Conservation (phyloP, 176 grass and related monocot genomes). For the Echinochloa phyllopogon region DNA sequence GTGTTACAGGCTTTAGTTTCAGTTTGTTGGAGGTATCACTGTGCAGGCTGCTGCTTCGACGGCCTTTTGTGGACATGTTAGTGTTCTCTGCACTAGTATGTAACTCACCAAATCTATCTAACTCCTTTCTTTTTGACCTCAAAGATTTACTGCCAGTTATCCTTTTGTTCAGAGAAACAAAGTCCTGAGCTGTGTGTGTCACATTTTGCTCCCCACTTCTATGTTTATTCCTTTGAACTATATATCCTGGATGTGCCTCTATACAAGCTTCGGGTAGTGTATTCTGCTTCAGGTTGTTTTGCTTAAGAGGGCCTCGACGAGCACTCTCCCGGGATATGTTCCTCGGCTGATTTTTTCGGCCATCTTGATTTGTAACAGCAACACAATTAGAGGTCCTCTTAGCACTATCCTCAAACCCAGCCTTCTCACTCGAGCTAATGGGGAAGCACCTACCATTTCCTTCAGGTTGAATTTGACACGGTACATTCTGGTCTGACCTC, state of each 20-base stretch:
- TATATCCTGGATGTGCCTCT: constrained; percentile 18
- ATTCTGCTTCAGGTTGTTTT: constrained; percentile 80
- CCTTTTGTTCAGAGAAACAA: constrained; percentile 55
- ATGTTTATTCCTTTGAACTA: constrained; percentile 39
- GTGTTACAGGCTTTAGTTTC: constrained; percentile 25
- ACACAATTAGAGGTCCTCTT: background rate
- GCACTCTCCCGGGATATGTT: constrained; percentile 30
- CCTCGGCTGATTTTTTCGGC: constrained; percentile 13
- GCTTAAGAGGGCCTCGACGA: constrained; percentile 47
- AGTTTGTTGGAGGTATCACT: constrained; percentile 32
- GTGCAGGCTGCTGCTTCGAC: background rate
- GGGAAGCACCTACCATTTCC: constrained; percentile 31
- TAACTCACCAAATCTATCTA: constrained; percentile 38
- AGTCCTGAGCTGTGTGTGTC: constrained; percentile 32
- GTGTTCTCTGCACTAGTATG: constrained; percentile 32
- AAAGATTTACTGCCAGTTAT: constrained; percentile 41
- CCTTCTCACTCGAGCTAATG: constrained; percentile 43
- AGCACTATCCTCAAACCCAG: constrained; percentile 6
- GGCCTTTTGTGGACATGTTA: constrained; percentile 41
- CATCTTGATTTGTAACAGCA: constrained; percentile 40
- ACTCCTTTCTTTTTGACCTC: constrained; percentile 52
- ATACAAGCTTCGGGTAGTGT: constrained; percentile 28
- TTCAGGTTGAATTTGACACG: constrained; percentile 47
- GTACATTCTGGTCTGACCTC: constrained; percentile 28
- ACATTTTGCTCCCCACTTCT: constrained; percentile 35